Evolutionary conservation across 305 asterid species (phyloP).

Genomic region (Rubia peregrina): DNA sequence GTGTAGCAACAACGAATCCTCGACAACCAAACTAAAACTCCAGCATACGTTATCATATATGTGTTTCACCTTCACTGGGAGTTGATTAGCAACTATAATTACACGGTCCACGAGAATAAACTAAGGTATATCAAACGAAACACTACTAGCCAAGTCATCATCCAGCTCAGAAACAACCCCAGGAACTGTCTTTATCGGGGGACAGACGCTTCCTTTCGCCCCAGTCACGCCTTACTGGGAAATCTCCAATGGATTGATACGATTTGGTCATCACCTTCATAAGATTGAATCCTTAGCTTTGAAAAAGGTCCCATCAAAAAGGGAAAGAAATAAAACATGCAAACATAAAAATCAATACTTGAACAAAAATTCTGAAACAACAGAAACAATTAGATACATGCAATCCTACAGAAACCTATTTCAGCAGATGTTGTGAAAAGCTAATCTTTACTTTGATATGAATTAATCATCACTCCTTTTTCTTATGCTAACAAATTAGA

Average conservation of each 20-base stretch:
- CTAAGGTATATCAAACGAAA: constrained; percentile 37
- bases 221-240: constrained; percentile 33
- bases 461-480: constrained; percentile 8
- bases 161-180: constrained; percentile 46
- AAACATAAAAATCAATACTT: constrained; percentile 11
- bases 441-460: constrained; percentile 13
- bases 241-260: constrained; percentile 43
- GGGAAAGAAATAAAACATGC: neutral
- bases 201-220: constrained; percentile 33
- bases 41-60: constrained; percentile 40
- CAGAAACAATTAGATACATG: constrained; percentile 24
- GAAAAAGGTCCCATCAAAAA: constrained; percentile 19
- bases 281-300: constrained; percentile 23
- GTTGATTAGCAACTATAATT: constrained; percentile 44
- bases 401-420: constrained; percentile 32
- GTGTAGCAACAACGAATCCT: constrained; percentile 36
- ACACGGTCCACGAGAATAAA: constrained; percentile 33
- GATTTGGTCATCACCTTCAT: constrained; percentile 42
- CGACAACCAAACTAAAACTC: constrained; percentile 42
- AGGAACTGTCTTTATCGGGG: constrained; percentile 41
- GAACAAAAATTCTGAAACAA: neutral
- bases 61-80: constrained; percentile 40
- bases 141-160: constrained; percentile 43
- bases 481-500: constrained; percentile 18
- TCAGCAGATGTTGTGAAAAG: constrained; percentile 12